Conservation (phyloP, 2,329 filamentous ascomycete genomes). For the Aureobasidium subglaciale region DNA sequence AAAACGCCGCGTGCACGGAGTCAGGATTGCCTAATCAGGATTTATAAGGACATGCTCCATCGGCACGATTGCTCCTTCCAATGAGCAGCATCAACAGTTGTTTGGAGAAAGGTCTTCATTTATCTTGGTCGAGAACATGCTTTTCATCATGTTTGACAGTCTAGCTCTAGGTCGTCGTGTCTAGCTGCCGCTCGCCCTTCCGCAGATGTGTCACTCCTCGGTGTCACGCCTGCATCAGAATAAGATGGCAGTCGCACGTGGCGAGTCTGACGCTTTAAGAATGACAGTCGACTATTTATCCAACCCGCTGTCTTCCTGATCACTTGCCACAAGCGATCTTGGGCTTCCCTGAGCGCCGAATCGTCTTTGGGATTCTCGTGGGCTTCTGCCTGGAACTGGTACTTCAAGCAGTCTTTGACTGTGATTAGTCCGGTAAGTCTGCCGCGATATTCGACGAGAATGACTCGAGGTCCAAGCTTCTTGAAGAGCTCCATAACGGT, state of each 20-base stretch:
- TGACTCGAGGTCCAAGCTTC: slow-evolving; percentile 91
- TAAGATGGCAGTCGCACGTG: slow-evolving; percentile 9
- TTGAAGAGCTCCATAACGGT: slow-evolving; percentile 98
- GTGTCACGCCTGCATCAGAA: neutral
- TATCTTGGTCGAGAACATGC: neutral
- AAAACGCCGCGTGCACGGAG: slow-evolving; percentile 7
- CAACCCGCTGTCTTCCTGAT: slow-evolving; percentile 25
- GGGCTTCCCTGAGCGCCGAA: slow-evolving; percentile 45
- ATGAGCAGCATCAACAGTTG: neutral
- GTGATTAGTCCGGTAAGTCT: slow-evolving; percentile 79
- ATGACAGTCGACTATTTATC: slow-evolving; percentile 18
- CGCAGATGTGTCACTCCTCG: neutral
- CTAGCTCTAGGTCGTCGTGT: slow-evolving; percentile 27
- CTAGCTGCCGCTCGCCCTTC: slow-evolving; percentile 3
- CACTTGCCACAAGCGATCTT: slow-evolving; percentile 58
- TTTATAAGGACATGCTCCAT: neutral
- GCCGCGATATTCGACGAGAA: slow-evolving; percentile 86
- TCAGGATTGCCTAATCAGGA: neutral
- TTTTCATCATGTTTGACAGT: slow-evolving; percentile 28
- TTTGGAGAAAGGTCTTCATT: neutral
- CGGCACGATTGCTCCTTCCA: neutral
- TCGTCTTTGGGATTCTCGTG: slow-evolving; percentile 65
- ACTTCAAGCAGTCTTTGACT: slow-evolving; percentile 93
- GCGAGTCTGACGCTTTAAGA: slow-evolving; percentile 1
- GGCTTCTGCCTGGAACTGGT: slow-evolving; percentile 92